Evolutionary conservation across 2,329 filamentous ascomycete genomes (phyloP), one percentile per base, ranked within the genome.

Genomic region (Arthrobotrys sinensis): DNA sequence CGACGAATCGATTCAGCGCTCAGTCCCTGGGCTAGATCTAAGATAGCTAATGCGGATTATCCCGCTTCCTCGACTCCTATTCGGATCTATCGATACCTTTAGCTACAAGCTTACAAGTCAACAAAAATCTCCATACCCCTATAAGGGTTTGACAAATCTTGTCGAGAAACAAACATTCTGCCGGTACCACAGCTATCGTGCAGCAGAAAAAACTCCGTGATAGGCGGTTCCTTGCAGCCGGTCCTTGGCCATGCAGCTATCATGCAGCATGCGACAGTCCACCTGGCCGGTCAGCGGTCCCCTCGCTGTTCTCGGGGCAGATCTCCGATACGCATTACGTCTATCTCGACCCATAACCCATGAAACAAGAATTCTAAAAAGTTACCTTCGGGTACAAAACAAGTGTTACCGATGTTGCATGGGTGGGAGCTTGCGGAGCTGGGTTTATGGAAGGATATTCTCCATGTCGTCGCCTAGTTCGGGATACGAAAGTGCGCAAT

Each of bases 301-400:
- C 40, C 48, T 67, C 70, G 52, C 70, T 43, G 48, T 75, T 45
- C 36, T 75, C 62, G 38, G 62, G 60, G 52, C 70, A 63, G 70
- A 75, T 75, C 63, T 67, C 63, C 70, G 70, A 75, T 63, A 62
- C 10, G n/a, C 34, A 75, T 62, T 63, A 75, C 63, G 53, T 75
- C 63, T 40, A 67, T 38, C 55, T 60, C 11, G 55, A 40, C 50
- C 63, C 19, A 21, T n/a, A 21, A 63, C 63, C 40, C 62, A 67
- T 63, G 63, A 46, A 38, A 14, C 1, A 16, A 24, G 40, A 11
- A 16, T 16, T 45, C 34, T 62, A 57, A 75, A 75, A 78, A 53
- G 67, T 78, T 60, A 67, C 75, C 75, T 78, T 78, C 75, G 75
- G 75, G 62, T 68, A 78, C 67, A 78, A 67, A 65, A 64, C 32